These are phyloP conservation scores for Penicillium occitanis DNA, from an alignment of 2,329 filamentous ascomycete species.

Conservation along the genomic window DNA sequence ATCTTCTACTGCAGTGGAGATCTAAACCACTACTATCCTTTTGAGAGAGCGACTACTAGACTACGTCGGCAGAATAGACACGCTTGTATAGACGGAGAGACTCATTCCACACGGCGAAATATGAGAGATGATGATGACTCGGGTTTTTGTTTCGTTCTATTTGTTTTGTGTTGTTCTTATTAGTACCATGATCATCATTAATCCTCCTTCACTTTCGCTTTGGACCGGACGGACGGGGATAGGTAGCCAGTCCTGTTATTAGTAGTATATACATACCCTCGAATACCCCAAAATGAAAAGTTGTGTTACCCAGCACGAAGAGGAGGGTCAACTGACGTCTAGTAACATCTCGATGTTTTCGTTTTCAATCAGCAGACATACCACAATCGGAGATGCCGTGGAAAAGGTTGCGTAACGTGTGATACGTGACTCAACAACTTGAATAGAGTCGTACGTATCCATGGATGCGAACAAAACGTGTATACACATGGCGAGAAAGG, in stretches of 20 bases:
- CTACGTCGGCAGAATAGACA: not conserved
- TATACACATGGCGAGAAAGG: conserved; percentile 9
- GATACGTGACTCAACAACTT: not conserved
- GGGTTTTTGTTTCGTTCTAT: not conserved
- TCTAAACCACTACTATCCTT: conserved; percentile 28
- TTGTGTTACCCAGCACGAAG: not conserved
- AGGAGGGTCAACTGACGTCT: conserved; percentile 7
- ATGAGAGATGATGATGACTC: conserved; percentile 3
- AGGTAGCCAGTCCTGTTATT: not conserved
- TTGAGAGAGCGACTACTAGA: not conserved
- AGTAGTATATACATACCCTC: conserved; percentile 6
- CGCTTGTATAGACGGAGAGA: not conserved
- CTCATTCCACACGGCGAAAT: not conserved
- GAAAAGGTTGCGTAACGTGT: not conserved
- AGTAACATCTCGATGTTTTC: not conserved
- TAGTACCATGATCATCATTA: not conserved
- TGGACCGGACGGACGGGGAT: not conserved
- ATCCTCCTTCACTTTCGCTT: not conserved
- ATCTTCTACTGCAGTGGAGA: conserved; percentile 36
- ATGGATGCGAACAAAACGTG: not conserved
- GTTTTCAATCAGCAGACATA: conserved; percentile 1
- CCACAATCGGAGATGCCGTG: not conserved
- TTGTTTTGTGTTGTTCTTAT: not conserved
- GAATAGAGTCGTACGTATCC: not conserved
- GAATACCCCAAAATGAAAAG: conserved; percentile 8